Conservation (phyloP, 2,329 filamentous ascomycete genomes). For the Anthostomella pinea region DNA sequence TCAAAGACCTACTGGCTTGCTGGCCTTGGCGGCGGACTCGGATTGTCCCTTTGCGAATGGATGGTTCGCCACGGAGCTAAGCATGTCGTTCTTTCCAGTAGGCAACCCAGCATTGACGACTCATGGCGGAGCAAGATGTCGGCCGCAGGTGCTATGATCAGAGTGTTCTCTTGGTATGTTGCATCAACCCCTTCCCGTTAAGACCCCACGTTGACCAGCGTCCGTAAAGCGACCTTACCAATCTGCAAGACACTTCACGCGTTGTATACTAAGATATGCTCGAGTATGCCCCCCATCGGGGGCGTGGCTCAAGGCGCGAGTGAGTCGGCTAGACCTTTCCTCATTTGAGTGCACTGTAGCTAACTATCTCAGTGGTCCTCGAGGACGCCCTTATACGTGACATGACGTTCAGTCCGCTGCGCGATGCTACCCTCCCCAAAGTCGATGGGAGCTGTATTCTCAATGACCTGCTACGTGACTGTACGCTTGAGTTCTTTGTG, state of each 20-base stretch:
- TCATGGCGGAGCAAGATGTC: slow-evolving; percentile 6
- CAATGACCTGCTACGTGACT: slow-evolving; percentile 30
- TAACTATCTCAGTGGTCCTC: slow-evolving; percentile 37
- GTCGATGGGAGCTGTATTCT: slow-evolving; percentile 34
- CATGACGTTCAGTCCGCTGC: slow-evolving; percentile 33
- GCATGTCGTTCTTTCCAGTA: slow-evolving; percentile 9
- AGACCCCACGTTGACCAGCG: no score
- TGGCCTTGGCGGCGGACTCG: slow-evolving; percentile 12
- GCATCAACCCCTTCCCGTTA: no score
- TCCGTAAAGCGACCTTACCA: no score
- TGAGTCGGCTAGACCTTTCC: no score
- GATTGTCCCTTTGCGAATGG: slow-evolving; percentile 12
- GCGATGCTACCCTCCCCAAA: no score
- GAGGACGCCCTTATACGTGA: slow-evolving; percentile 32
- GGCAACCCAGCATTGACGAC: slow-evolving; percentile 10
- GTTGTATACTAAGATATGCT: no score
- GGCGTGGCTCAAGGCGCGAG: no score
- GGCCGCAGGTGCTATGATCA: slow-evolving; percentile 2
- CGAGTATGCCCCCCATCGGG: no score
- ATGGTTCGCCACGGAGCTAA: slow-evolving; percentile 13
- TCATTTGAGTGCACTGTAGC: no score
- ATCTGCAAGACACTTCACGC: no score
- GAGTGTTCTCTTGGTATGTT: slow-evolving; percentile 4
- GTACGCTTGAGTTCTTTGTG: slow-evolving; percentile 40
- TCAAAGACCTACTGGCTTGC: slow-evolving; percentile 12